Evolutionary conservation across 768 basidiomycete species (phyloP).

Genomic region (Leccinum longicurvipes): DNA sequence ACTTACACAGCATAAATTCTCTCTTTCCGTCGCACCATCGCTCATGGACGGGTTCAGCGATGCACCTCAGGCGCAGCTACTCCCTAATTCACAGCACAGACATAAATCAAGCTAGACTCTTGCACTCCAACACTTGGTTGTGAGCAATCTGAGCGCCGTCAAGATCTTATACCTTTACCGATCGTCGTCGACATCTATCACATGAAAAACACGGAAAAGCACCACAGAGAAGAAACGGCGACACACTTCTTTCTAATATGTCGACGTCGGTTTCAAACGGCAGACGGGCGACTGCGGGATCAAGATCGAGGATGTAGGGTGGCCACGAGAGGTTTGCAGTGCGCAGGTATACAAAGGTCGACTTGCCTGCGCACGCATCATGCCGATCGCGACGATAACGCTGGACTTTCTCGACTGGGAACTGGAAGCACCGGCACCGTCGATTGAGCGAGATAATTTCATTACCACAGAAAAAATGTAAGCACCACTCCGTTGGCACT

Average conservation of each 20-base stretch:
- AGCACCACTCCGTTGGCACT: too few species aligned
- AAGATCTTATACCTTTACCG: conserved; percentile 87
- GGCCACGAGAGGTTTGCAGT: conserved; percentile 57
- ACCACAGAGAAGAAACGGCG: conserved; percentile 20
- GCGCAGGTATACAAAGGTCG: conserved; percentile 94
- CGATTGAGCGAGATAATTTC: conserved; percentile 4
- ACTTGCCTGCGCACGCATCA: conserved; percentile 98
- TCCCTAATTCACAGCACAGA: too few species aligned
- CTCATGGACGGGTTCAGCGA: too few species aligned
- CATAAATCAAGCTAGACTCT: too few species aligned
- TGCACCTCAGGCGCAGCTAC: too few species aligned
- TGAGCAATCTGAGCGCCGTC: conserved; percentile 95
- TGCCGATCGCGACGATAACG: conserved; percentile 88
- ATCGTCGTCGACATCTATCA: conserved; percentile 9
- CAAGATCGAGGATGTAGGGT: conserved; percentile 96
- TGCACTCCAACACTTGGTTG: conserved; percentile 65
- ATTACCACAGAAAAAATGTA: conserved; percentile 15
- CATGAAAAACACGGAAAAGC: conserved; percentile 2
- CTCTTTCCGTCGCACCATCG: too few species aligned
- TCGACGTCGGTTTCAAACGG: conserved; percentile 97
- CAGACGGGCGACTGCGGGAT: conserved; percentile 88
- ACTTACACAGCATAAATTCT: too few species aligned
- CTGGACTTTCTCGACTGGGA: conserved; percentile 52
- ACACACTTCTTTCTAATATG: conserved; percentile 96
- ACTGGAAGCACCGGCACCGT: neutral